Evolutionary conservation across 495 filamentous ascomycete genomes (phyloP).

Genomic region (Aspergillus bridgeri): DNA sequence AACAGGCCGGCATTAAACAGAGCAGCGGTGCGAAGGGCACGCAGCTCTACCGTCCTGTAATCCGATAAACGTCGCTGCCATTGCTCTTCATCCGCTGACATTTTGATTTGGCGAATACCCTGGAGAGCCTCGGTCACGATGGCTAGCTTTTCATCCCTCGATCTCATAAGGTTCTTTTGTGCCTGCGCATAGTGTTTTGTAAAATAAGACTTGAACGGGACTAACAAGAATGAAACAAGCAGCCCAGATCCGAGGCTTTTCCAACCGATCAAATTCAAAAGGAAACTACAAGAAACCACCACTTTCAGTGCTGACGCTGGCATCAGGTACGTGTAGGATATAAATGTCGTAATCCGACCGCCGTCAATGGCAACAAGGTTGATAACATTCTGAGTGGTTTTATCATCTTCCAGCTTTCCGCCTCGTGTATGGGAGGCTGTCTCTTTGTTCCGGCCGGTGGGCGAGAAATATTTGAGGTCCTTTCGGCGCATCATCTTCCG

Average conservation of each 20-base stretch:
- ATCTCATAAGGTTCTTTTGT: constrained; percentile 74
- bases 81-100: too few species aligned
- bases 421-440: constrained; percentile 11
- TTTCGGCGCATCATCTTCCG: constrained; percentile 76
- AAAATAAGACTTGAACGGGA: constrained; percentile 67
- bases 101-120: too few species aligned
- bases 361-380: constrained; percentile 79
- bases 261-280: constrained; percentile 73
- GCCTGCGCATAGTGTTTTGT: constrained; percentile 63
- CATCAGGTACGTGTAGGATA: constrained; percentile 61
- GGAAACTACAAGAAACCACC: constrained; percentile 59
- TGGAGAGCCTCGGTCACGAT: constrained; percentile 25
- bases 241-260: constrained; percentile 65
- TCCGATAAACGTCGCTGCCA: constrained; percentile 49
- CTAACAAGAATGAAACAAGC: constrained; percentile 55
- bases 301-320: constrained; percentile 53
- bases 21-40: constrained; percentile 63
- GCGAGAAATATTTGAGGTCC: constrained; percentile 58
- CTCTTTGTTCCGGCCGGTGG: constrained; percentile 28
- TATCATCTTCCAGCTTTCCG: constrained; percentile 55
- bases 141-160: constrained; percentile 71
- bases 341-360: constrained; percentile 69
- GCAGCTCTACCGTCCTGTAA: constrained; percentile 63
- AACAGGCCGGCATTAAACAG: constrained; percentile 50
- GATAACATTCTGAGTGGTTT: constrained; percentile 70